Base-by-base conservation (phyloP, 2,329 filamentous ascomycete species). In the Diplodia seriata region DNA sequence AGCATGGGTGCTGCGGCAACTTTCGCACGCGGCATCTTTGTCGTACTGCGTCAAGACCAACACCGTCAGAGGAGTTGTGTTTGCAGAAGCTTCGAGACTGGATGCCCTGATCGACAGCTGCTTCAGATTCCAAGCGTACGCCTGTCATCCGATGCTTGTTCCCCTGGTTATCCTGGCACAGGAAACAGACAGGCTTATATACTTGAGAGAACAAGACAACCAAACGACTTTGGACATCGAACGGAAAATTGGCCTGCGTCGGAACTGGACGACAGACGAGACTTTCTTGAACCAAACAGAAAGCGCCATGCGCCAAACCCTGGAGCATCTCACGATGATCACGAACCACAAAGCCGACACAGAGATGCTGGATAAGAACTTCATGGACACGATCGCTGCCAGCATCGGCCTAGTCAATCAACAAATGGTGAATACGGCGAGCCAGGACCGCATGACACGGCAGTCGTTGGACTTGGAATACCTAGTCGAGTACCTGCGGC, bases 311-410 rank as follows among this genome's bases (percentile, higher is more conserved):
- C 54, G 54, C 4, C 9, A 23, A 12, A 57, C 33, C 4, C 20
- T 57, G 9, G 54, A 57, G 7, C 54, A 3, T 20, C 54, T 57
- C 33, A 40, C 54, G 0, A 57, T 57, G 54, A 9, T 57, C n/a
- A 57, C 54, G 11, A 57, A 57, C n/a, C 33, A 57, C 11, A 57
- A 26, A 40, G 54, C 54, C 11, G 54, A 57, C n/a, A 26, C 54
- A 2, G 33, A 57, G 33, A 57, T 57, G 33, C 14, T 57, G n/a
- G 12, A 36, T 2, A 26, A 18, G 1, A 57, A 14, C 7, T 57
- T 57, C 54, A 40, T 40, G 54, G n/a, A 12, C 9, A 36, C 54
- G 8, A 57, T 57, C 11, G n/a, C 26, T 6, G 12, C 12, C 11
- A 23, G 20, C 33, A 57, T 57, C 2, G 20, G 15, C 4, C 54